Conservation (phyloP, 768 basidiomycete species). For the Trametes maxima region DNA sequence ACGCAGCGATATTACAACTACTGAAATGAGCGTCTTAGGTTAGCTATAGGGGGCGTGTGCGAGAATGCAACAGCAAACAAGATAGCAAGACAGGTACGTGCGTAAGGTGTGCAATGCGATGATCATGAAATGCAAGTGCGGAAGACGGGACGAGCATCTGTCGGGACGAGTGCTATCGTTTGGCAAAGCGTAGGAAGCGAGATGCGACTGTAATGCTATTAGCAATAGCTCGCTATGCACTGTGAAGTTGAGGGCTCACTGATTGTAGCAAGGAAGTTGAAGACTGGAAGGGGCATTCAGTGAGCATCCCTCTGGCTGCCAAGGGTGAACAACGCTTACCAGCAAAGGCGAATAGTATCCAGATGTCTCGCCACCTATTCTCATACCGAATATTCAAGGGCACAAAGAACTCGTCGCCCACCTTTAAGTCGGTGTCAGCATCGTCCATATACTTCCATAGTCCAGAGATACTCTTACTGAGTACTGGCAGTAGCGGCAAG, state of each 20-base stretch:
- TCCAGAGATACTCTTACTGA: constrained; percentile 30
- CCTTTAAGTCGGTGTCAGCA: constrained; percentile 22
- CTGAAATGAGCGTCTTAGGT: too few species aligned
- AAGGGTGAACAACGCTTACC: too few species aligned
- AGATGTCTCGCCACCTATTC: constrained; percentile 68
- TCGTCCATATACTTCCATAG: background rate
- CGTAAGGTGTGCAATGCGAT: background rate
- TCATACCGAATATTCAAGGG: constrained; percentile 68
- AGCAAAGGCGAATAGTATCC: constrained; percentile 64
- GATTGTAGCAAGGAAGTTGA: too few species aligned
- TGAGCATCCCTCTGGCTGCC: too few species aligned
- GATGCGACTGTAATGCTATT: constrained; percentile 52
- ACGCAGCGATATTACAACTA: too few species aligned
- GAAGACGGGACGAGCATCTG: too few species aligned
- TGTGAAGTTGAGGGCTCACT: constrained; percentile 74
- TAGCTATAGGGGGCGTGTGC: too few species aligned
- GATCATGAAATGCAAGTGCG: background rate
- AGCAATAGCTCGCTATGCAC: too few species aligned
- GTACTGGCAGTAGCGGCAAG: constrained; percentile 78
- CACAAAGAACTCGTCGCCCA: constrained; percentile 70
- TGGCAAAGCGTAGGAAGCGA: constrained; percentile 70
- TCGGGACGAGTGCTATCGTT: constrained; percentile 43
- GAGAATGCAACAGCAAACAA: too few species aligned
- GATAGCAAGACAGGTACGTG: too few species aligned
- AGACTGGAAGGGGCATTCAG: too few species aligned